Percentiles rank a stretch among this genome's conserved stretches.
Conservation (phyloP, 2,329 filamentous ascomycete genomes). For the Hypoxylon sp. region DNA sequence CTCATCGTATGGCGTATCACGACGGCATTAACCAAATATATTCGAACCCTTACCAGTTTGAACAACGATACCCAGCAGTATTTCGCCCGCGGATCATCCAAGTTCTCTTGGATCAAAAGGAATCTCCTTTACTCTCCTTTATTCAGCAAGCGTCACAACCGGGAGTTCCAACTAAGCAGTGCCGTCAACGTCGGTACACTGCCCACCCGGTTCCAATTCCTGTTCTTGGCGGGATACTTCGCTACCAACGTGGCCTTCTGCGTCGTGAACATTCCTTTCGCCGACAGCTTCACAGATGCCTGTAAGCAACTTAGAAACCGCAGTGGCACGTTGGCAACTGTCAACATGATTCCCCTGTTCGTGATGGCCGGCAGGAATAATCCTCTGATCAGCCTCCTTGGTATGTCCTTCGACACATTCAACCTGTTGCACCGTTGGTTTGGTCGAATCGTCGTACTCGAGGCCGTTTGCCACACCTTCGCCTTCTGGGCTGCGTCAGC, state of each 20-base stretch:
- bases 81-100: conserved; percentile 68
- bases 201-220: conserved; percentile 78
- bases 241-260: conserved; percentile 81
- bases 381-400: conserved; percentile 74
- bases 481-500: conserved; percentile 63
- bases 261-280: conserved; percentile 70
- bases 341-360: conserved; percentile 83
- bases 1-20: conserved; percentile 73
- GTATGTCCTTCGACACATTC: conserved; percentile 83
- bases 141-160: conserved; percentile 78
- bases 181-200: conserved; percentile 79
- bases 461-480: conserved; percentile 71
- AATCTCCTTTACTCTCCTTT: conserved; percentile 76
- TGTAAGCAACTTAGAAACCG: conserved; percentile 69
- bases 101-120: conserved; percentile 70
- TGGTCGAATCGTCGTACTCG: conserved; percentile 76
- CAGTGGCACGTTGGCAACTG: conserved; percentile 72
- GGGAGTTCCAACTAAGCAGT: conserved; percentile 72
- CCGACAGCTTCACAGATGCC: conserved; percentile 54
- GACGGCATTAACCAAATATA: conserved; percentile 69
- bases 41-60: conserved; percentile 78
- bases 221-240: conserved; percentile 74
- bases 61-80: conserved; percentile 82
- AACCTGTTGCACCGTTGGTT: conserved; percentile 85
- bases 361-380: conserved; percentile 80